Base-by-base conservation (phyloP, 2,329 filamentous ascomycete genomes). In the Colletotrichum kahawae region DNA sequence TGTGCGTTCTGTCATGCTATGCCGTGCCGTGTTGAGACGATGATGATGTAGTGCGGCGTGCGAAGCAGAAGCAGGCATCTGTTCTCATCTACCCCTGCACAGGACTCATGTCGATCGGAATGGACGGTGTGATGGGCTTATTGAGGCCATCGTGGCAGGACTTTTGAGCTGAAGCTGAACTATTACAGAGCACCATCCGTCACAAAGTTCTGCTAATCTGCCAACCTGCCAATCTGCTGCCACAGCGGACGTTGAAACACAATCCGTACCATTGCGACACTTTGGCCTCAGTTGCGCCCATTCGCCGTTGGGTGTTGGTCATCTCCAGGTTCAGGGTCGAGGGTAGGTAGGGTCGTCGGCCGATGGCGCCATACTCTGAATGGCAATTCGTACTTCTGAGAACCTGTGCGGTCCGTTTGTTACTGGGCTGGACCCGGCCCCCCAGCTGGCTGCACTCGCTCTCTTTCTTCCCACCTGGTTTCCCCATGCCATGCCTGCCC, bases 391-490 rank as follows among this genome's bases (percentile, higher is more conserved):
- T 71, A 72, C 63, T 33, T 43, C 36, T 62, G 68, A 36, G 36
- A 67, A 54, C 36, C 67, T 43, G 67, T 29, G 36, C 63, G 24
- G 16, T 66, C 36, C n/a, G 57, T 29, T 16, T 21, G 56, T 34
- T 62, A 73, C n/a, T 34, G 62, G 24, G 51, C 71, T 71, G 67
- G 68, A 27, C 69, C 72, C 63, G 34, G 69, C 54, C 8, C 34
- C 43, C 3, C n/a, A n/a, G 43, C 43, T 51, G 43, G 43, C 43
- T 21, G 43, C 43, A 21, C 43, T 51, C n/a, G 43, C 43, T 51
- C n/a, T 51, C n/a, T 51, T 51, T 48, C 10, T 63, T 63, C 21
- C 57, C 18, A 29, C 7, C 57, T n/a, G 36, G 60, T 63, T 63
- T 60, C 48, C 36, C 36, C 31, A 66, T 56, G 29, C 24, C 48